Percentiles rank a stretch among this genome's conserved stretches.
phyloP scores from a whole-genome alignment of 805 yeast genomes.

The Sugiyamaella floridensis region DNA sequence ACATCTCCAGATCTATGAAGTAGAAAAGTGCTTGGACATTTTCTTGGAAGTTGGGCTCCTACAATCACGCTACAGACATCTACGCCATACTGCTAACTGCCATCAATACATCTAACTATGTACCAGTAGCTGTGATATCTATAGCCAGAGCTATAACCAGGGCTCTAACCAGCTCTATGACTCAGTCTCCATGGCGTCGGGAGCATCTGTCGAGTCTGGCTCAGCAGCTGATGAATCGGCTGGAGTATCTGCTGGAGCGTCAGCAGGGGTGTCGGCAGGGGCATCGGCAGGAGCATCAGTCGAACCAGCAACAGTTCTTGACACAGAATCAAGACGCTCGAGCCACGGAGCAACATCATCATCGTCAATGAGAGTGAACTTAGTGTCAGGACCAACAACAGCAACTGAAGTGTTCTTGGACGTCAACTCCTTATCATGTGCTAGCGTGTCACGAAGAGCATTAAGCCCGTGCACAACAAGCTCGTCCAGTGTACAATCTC shows the following conservation, averaged over 20 bases:
- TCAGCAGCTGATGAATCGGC: constrained; percentile 12
- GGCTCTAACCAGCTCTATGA: background rate
- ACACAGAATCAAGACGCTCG: constrained; percentile 59
- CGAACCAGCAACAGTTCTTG: constrained; percentile 37
- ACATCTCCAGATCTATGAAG: too few species aligned
- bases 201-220: background rate
- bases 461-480: constrained; percentile 79
- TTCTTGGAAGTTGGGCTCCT: too few species aligned
- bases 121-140: background rate
- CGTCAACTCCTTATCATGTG: constrained; percentile 89
- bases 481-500: constrained; percentile 56
- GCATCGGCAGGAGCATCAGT: constrained; percentile 4
- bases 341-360: constrained; percentile 82
- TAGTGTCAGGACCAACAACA: constrained; percentile 75
- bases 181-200: background rate
- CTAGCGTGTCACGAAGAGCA: constrained; percentile 87
- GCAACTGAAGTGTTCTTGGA: constrained; percentile 83
- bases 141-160: too few species aligned
- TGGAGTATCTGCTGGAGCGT: constrained; percentile 15
- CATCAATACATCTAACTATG: background rate
- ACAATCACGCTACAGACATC: too few species aligned
- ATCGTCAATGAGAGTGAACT: constrained; percentile 76
- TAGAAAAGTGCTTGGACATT: too few species aligned
- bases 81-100: too few species aligned
- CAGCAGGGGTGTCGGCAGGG: constrained; percentile 12